Percentiles rank a stretch among this genome's conserved stretches.
Conservation (phyloP, 306 rosid genomes). For the Quercus gilva region DNA sequence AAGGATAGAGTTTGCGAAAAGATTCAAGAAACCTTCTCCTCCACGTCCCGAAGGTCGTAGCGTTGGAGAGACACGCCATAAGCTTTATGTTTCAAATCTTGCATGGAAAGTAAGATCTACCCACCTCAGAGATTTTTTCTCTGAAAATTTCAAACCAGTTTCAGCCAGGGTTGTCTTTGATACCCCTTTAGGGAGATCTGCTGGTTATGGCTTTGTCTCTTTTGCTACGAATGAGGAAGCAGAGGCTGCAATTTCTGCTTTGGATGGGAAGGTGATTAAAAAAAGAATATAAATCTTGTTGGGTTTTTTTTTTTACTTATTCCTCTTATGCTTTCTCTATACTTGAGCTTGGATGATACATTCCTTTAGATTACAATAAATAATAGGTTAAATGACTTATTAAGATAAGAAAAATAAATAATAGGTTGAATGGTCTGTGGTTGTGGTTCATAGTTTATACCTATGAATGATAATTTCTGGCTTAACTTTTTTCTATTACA, state of each 20-base stretch:
- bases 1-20: constrained; percentile 66
- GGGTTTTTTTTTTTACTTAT: constrained; percentile 9
- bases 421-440: neutral
- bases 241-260: constrained; percentile 63
- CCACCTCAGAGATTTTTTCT: constrained; percentile 64
- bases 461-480: neutral
- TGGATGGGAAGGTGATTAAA: constrained; percentile 71
- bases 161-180: constrained; percentile 85
- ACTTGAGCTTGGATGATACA: neutral
- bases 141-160: constrained; percentile 70
- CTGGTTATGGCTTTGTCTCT: constrained; percentile 87
- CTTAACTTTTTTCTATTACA: neutral
- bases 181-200: constrained; percentile 55
- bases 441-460: neutral
- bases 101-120: constrained; percentile 80
- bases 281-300: constrained; percentile 8
- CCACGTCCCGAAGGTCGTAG: constrained; percentile 45
- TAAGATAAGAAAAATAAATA: too few species aligned
- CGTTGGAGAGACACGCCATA: constrained; percentile 55
- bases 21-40: constrained; percentile 70
- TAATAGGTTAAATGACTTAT: neutral
- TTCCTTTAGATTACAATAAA: neutral
- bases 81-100: constrained; percentile 68
- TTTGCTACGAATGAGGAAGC: constrained; percentile 75
- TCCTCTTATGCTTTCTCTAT: constrained; percentile 7